phyloP scores from a whole-genome alignment of 2,329 filamentous ascomycete genomes.

The Fusarium irregulare region DNA sequence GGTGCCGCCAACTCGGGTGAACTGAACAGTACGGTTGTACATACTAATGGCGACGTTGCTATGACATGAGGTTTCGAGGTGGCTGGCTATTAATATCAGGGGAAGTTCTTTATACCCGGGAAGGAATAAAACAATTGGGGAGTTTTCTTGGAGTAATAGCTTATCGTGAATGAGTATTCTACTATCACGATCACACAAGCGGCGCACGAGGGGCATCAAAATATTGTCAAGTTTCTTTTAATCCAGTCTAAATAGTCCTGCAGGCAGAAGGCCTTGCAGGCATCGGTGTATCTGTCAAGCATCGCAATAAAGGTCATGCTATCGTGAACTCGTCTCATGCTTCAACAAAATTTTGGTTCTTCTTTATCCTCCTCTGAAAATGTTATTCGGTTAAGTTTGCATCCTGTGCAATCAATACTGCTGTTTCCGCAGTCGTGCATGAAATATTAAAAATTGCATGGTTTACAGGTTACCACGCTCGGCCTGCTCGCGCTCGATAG shows the following conservation, averaged over 20 bases:
- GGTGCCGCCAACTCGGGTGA: slow-evolving; percentile 33
- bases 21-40: slow-evolving; percentile 47
- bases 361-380: slow-evolving; percentile 8
- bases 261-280: slow-evolving; percentile 3
- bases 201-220: slow-evolving; percentile 16
- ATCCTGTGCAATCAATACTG: background rate
- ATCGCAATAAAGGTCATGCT: slow-evolving; percentile 17
- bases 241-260: slow-evolving; percentile 15
- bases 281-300: slow-evolving; percentile 19
- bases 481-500: slow-evolving; percentile 92
- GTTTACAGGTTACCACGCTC: slow-evolving; percentile 81
- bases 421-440: background rate
- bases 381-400: background rate
- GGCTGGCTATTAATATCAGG: background rate
- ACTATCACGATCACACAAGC: slow-evolving; percentile 17
- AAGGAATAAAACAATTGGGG: slow-evolving; percentile 22
- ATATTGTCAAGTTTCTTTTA: slow-evolving; percentile 7
- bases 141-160: slow-evolving; percentile 16
- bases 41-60: slow-evolving; percentile 58
- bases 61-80: slow-evolving; percentile 44
- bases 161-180: slow-evolving; percentile 17
- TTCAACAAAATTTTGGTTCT: slow-evolving; percentile 18
- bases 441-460: background rate
- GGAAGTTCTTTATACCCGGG: slow-evolving; percentile 28
- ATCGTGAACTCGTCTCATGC: slow-evolving; percentile 20